A percentile compares a stretch with the other conserved stretches of the same genome.
Evolutionary conservation across 345 rosid genomes (phyloP).

Genomic region (Combretum micranthum): DNA sequence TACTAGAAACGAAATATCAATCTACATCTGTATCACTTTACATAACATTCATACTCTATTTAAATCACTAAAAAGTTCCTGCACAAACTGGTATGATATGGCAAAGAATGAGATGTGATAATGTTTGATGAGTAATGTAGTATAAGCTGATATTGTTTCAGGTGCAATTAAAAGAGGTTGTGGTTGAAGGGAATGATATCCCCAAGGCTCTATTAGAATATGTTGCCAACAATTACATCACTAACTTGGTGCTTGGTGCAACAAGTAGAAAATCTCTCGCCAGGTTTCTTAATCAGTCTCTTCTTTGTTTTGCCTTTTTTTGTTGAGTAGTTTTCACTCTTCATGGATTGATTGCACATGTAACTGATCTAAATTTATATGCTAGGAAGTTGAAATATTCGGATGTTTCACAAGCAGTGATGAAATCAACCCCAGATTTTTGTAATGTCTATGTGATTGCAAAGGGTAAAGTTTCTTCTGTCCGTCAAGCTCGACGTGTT

Average conservation of each 20-base stretch:
- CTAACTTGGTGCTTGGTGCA: constrained; percentile 60
- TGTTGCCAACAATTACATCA: constrained; percentile 40
- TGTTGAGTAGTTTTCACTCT: too few species aligned
- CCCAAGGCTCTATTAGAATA: constrained; percentile 56
- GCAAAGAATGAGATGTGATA: too few species aligned
- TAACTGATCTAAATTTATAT: too few species aligned
- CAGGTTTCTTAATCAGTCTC: constrained; percentile 42
- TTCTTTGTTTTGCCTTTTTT: too few species aligned
- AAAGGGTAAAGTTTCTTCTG: constrained; percentile 62
- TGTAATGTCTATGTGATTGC: constrained; percentile 69
- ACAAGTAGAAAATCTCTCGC: constrained; percentile 51
- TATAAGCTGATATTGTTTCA: constrained; percentile 11
- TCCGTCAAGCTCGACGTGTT: constrained; percentile 42
- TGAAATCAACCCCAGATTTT: constrained; percentile 60
- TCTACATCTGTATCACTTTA: too few species aligned
- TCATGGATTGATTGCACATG: not conserved
- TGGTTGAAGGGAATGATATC: constrained; percentile 55
- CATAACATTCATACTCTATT: too few species aligned
- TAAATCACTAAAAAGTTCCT: too few species aligned
- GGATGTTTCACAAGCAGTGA: constrained; percentile 40
- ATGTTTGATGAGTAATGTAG: not conserved
- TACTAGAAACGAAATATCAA: too few species aligned
- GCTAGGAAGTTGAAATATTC: constrained; percentile 41
- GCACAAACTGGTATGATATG: too few species aligned
- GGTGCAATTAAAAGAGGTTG: constrained; percentile 53